Conservation (phyloP, 2,329 filamentous ascomycete species). For the Aspergillus neoniger region DNA sequence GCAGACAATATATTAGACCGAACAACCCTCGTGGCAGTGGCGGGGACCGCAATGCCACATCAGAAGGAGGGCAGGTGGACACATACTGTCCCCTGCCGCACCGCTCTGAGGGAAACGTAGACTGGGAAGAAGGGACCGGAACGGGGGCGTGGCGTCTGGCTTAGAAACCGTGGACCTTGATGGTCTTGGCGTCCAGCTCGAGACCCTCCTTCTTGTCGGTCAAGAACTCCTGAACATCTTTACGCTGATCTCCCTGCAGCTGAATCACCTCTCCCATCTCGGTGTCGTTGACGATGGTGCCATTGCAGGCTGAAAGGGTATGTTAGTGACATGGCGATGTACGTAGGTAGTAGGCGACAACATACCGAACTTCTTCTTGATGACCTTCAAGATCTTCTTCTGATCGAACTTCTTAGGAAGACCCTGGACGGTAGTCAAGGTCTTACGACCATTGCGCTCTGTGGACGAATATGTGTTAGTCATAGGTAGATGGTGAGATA, state of each 20-base stretch:
- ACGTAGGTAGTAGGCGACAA: constrained; percentile 12
- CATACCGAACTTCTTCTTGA: constrained; percentile 98
- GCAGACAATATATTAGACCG: constrained; percentile 24
- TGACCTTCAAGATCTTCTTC: constrained; percentile 99
- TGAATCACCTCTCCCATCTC: constrained; percentile 99
- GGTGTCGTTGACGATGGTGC: constrained; percentile 92
- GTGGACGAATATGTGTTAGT: constrained; percentile 30
- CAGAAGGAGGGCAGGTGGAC: constrained; percentile 29
- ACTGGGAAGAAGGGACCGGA: constrained; percentile 48
- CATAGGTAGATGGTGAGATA: constrained; percentile 11
- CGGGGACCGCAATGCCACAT: constrained; percentile 23
- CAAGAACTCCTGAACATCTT: constrained; percentile 97
- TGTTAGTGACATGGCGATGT: constrained; percentile 22
- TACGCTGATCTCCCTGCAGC: constrained; percentile 98
- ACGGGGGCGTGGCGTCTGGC: constrained; percentile 42
- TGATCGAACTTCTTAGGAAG: constrained; percentile 98
- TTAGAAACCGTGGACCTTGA: constrained; percentile 70
- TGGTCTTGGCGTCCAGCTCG: constrained; percentile 91
- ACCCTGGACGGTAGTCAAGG: constrained; percentile 98
- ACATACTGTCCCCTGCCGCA: constrained; percentile 38
- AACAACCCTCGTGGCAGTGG: constrained; percentile 22
- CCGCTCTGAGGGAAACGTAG: constrained; percentile 39
- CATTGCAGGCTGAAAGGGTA: constrained; percentile 81
- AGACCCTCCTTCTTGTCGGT: constrained; percentile 93
- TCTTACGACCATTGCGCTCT: constrained; percentile 99